These are phyloP conservation scores for Gynostemma pentaphyllum DNA, from an alignment of 306 rosid genomes.

Conservation along the genomic window DNA sequence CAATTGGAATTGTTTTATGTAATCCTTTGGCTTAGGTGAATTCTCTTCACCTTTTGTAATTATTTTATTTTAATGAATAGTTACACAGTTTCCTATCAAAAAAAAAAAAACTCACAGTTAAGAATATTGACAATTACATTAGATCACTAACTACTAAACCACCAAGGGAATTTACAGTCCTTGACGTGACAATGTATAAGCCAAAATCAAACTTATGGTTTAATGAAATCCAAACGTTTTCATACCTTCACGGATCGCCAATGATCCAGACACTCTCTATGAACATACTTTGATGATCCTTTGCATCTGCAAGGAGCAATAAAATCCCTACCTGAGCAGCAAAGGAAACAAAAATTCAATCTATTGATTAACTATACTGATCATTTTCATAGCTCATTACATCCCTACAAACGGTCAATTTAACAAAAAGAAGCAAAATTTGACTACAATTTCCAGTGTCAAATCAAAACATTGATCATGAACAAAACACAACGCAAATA, in stretches of 20 bases:
- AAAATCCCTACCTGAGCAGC: slow-evolving; percentile 80
- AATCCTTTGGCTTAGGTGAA: too few relatives aligned
- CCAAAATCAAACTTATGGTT: not conserved
- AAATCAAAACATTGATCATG: not conserved
- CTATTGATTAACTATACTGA: too few relatives aligned
- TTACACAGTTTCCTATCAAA: not conserved
- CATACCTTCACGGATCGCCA: slow-evolving; percentile 93
- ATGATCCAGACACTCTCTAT: slow-evolving; percentile 94
- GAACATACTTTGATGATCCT: slow-evolving; percentile 93
- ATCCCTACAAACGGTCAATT: not conserved
- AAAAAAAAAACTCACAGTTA: not conserved
- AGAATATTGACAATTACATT: not conserved
- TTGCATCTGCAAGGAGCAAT: slow-evolving; percentile 97
- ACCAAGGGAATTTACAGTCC: not conserved
- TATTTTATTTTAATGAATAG: too few relatives aligned
- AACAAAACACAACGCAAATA: not conserved
- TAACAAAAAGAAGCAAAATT: not conserved
- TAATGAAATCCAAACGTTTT: slow-evolving; percentile 11
- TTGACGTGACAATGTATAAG: not conserved
- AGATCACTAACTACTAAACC: not conserved
- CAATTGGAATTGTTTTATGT: too few relatives aligned
- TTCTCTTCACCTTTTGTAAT: too few relatives aligned
- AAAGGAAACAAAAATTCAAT: not conserved
- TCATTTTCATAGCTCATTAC: not conserved
- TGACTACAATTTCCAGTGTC: not conserved